These are phyloP conservation scores for Epichloe sp. DNA, from an alignment of 2,329 filamentous ascomycete genomes.

Conservation along the genomic window DNA sequence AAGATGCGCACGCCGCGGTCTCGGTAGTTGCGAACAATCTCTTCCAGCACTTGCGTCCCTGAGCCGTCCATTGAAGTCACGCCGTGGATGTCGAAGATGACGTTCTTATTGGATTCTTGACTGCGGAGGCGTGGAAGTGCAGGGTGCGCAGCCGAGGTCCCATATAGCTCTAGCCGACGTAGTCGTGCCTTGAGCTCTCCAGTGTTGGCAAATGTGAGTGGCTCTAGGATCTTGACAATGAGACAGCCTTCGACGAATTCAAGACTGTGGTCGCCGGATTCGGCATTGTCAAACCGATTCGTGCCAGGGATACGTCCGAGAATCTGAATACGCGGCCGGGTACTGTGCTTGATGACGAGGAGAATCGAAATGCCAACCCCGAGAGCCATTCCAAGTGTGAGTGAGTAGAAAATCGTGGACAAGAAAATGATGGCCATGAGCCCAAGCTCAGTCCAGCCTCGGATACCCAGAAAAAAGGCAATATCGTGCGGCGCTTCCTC, in stretches of 20 bases:
- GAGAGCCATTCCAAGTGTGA: conserved; percentile 85
- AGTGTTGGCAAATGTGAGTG: conserved; percentile 92
- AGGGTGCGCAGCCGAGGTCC: conserved; percentile 73
- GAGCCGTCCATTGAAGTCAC: conserved; percentile 90
- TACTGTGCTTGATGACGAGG: conserved; percentile 80
- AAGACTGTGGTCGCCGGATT: conserved; percentile 54
- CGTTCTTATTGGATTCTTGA: conserved; percentile 73
- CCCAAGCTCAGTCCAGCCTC: conserved; percentile 71
- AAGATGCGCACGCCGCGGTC: conserved; percentile 64
- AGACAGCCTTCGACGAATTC: conserved; percentile 87
- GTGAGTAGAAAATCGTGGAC: conserved; percentile 87
- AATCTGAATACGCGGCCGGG: conserved; percentile 89
- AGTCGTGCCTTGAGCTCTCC: conserved; percentile 79
- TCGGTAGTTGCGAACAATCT: conserved; percentile 77
- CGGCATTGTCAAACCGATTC: conserved; percentile 75
- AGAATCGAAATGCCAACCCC: conserved; percentile 85
- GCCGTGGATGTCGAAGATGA: conserved; percentile 97
- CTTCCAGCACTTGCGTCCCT: conserved; percentile 77
- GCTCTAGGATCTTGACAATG: conserved; percentile 96
- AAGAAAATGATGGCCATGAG: conserved; percentile 87
- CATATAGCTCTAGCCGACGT: conserved; percentile 75
- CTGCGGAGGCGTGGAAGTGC: conserved; percentile 68
- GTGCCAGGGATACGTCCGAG: conserved; percentile 79
- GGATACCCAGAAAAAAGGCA: conserved; percentile 79
- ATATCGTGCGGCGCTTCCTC: conserved; percentile 94